phyloP scores from a whole-genome alignment of 2,329 filamentous ascomycete species.

The Fusarium tanahbumbuense region DNA sequence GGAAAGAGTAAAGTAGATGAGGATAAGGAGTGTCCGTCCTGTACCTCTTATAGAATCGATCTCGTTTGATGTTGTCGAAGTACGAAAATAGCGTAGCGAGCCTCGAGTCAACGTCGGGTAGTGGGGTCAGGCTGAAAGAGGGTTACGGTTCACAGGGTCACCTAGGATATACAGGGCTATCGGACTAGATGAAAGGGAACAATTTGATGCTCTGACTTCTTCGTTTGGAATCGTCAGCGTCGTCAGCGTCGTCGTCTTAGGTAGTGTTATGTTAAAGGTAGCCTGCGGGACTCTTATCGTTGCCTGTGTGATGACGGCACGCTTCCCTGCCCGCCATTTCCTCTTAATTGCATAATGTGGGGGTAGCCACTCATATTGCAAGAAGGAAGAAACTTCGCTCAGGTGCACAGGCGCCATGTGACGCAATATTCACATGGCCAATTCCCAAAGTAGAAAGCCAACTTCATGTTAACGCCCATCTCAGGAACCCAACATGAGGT shows the following conservation, averaged over 20 bases:
- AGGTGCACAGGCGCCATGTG: constrained; percentile 47
- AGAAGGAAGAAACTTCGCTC: constrained; percentile 7
- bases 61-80: constrained; percentile 27
- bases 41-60: constrained; percentile 20
- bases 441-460: neutral
- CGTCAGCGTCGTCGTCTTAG: constrained; percentile 37
- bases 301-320: constrained; percentile 52
- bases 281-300: constrained; percentile 48
- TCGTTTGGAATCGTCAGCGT: constrained; percentile 33
- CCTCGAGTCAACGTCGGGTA: constrained; percentile 38
- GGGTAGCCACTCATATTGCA: constrained; percentile 39
- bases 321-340: constrained; percentile 15
- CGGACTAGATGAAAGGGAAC: neutral
- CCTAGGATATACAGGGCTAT: neutral
- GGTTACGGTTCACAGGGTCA: neutral
- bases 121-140: constrained; percentile 46
- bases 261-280: constrained; percentile 33
- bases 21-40: constrained; percentile 25
- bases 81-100: constrained; percentile 42
- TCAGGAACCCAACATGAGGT: constrained; percentile 20
- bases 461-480: constrained; percentile 11
- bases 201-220: neutral
- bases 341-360: constrained; percentile 43
- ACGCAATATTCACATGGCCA: constrained; percentile 45
- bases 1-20: neutral